phyloP scores from a whole-genome alignment of 2,329 filamentous ascomycete species.

The Microcera coccophila region DNA sequence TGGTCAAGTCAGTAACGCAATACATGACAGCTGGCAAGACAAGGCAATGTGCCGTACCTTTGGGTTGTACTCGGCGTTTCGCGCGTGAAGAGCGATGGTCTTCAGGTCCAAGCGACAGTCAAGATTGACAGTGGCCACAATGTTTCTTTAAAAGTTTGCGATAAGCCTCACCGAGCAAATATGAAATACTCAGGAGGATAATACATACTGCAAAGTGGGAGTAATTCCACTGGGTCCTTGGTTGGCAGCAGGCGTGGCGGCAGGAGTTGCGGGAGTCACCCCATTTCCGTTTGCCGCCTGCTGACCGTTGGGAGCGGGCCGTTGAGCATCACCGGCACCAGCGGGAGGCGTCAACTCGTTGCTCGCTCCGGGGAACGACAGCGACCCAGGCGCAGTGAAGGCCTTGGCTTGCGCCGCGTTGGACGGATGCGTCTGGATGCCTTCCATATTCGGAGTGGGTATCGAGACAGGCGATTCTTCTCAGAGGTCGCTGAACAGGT shows the following conservation, averaged over 20 bases:
- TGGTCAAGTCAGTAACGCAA: slow-evolving; percentile 40
- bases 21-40: slow-evolving; percentile 1
- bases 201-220: slow-evolving; percentile 96
- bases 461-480: slow-evolving; percentile 17
- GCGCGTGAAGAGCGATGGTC: slow-evolving; percentile 96
- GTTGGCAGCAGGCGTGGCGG: slow-evolving; percentile 80
- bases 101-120: slow-evolving; percentile 96
- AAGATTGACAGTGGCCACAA: slow-evolving; percentile 97
- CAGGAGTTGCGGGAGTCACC: slow-evolving; percentile 85
- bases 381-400: slow-evolving; percentile 86
- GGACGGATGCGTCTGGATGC: slow-evolving; percentile 84
- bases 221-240: slow-evolving; percentile 85
- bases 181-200: slow-evolving; percentile 47
- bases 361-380: slow-evolving; percentile 84
- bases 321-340: slow-evolving; percentile 59
- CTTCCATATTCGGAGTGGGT: slow-evolving; percentile 64
- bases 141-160: slow-evolving; percentile 69
- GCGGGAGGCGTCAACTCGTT: slow-evolving; percentile 72
- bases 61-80: slow-evolving; percentile 97
- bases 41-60: slow-evolving; percentile 63
- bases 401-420: slow-evolving; percentile 92
- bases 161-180: slow-evolving; percentile 50
- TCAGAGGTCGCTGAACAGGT: slow-evolving; percentile 31
- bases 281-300: slow-evolving; percentile 66
- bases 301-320: slow-evolving; percentile 41